Conservation (phyloP, 345 rosid species). For the Linum usitatissimum region DNA sequence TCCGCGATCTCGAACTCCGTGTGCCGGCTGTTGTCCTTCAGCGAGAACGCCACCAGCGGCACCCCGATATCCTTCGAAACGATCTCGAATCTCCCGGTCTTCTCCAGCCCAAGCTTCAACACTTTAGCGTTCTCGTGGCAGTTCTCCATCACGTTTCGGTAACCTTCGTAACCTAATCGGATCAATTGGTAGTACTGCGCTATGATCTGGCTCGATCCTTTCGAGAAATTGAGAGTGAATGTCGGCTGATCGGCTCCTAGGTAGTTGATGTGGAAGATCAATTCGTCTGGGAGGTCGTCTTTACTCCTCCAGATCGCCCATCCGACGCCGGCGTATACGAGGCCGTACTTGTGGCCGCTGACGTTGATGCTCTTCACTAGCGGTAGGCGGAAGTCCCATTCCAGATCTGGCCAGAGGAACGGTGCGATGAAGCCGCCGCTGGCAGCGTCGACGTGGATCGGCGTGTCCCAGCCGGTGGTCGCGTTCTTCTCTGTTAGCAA, state of each 20-base stretch:
- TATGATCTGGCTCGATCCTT: slow-evolving; percentile 9
- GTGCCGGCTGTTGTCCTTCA: slow-evolving; percentile 4
- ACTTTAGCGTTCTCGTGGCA: slow-evolving; percentile 3
- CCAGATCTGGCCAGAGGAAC: slow-evolving; percentile 6
- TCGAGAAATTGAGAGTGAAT: slow-evolving; percentile 9
- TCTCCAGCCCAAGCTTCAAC: slow-evolving; percentile 1
- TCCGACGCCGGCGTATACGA: slow-evolving; percentile 8
- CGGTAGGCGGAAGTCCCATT: slow-evolving; percentile 10
- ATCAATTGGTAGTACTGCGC: slow-evolving; percentile 9
- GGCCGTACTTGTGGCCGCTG: slow-evolving; percentile 10
- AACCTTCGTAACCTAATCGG: slow-evolving; percentile 8
- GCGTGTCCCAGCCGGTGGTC: slow-evolving; percentile 4
- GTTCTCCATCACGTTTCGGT: slow-evolving; percentile 8
- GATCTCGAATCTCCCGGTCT: slow-evolving; percentile 2
- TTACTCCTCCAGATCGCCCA: slow-evolving; percentile 10
- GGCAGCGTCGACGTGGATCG: slow-evolving; percentile 9
- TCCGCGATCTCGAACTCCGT: slow-evolving; percentile 7
- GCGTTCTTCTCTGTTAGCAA: slow-evolving; percentile 5
- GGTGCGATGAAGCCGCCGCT: slow-evolving; percentile 10
- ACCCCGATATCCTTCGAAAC: slow-evolving; percentile 8
- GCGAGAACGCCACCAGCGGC: slow-evolving; percentile 6
- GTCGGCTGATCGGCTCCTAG: slow-evolving; percentile 8
- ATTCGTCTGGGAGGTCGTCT: slow-evolving; percentile 7
- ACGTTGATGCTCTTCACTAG: slow-evolving; percentile 6
- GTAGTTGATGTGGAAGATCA: slow-evolving; percentile 11